Evolutionary conservation across 352 stramenopile species (phyloP).

Genomic region (Albugo laibachii): DNA sequence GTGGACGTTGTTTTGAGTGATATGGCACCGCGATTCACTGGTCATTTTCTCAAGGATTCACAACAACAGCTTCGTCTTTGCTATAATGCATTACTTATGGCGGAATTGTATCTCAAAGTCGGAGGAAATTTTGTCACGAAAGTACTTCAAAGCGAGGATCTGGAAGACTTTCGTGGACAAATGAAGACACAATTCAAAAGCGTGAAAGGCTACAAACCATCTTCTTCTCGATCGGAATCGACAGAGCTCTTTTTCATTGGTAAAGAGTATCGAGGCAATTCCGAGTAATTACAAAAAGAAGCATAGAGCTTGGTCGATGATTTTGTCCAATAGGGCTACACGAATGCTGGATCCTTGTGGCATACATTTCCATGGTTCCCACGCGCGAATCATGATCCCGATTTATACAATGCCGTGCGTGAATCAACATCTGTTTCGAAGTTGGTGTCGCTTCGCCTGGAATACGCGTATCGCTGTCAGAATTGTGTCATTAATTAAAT

Average conservation of each 20-base stretch:
- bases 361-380: no score
- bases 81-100: conserved; percentile 72
- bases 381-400: no score
- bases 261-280: conserved; percentile 21
- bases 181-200: conserved; percentile 46
- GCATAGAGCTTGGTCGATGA: no score
- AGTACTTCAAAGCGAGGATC: conserved; percentile 53
- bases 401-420: no score
- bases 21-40: conserved; percentile 75
- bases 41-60: conserved; percentile 52
- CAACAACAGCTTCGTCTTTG: conserved; percentile 67
- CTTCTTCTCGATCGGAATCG: conserved; percentile 56
- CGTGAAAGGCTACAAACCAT: conserved; percentile 67
- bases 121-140: conserved; percentile 68
- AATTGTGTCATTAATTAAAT: no score
- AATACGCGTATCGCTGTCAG: no score
- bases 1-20: conserved; percentile 74
- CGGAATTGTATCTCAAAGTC: conserved; percentile 53
- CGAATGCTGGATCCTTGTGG: no score
- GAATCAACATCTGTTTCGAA: no score
- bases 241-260: conserved; percentile 73
- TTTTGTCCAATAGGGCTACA: no score
- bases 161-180: conserved; percentile 49
- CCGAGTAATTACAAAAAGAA: no score
- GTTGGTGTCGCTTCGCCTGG: no score